Conservation (phyloP, 306 rosid genomes). For the Medicago arabica region DNA sequence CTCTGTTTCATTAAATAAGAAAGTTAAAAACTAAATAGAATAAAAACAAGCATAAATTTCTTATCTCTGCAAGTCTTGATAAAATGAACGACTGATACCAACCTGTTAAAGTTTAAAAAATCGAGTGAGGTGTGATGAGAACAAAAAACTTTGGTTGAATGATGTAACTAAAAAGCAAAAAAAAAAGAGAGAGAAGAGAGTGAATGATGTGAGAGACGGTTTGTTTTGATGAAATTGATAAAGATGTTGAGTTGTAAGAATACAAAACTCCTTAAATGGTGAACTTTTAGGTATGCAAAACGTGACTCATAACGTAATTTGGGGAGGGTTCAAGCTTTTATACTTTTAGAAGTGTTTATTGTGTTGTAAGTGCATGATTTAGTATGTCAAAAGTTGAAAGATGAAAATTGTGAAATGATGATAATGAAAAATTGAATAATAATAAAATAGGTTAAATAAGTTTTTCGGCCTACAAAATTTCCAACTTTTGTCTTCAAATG, state of each 20-base stretch:
- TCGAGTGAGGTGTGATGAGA: neutral
- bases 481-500: no score
- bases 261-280: slow-evolving; percentile 47
- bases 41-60: no score
- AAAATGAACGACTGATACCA: neutral
- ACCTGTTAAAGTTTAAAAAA: slow-evolving; percentile 24
- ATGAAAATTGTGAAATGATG: slow-evolving; percentile 28
- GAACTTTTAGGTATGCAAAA: slow-evolving; percentile 46
- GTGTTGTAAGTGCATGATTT: neutral
- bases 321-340: slow-evolving; percentile 41
- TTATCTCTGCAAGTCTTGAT: neutral
- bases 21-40: slow-evolving; percentile 3
- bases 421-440: neutral
- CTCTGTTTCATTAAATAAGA: slow-evolving; percentile 19
- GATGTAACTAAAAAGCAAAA: neutral
- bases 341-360: slow-evolving; percentile 39
- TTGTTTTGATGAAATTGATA: slow-evolving; percentile 27
- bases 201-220: slow-evolving; percentile 29
- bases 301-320: slow-evolving; percentile 50
- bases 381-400: slow-evolving; percentile 14
- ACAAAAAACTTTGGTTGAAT: slow-evolving; percentile 1
- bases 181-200: neutral
- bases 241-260: slow-evolving; percentile 29
- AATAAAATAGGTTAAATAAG: neutral
- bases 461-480: no score